Evolutionary conservation across 2,329 filamentous ascomycete genomes (phyloP).

Genomic region (Macrophomina tecta): DNA sequence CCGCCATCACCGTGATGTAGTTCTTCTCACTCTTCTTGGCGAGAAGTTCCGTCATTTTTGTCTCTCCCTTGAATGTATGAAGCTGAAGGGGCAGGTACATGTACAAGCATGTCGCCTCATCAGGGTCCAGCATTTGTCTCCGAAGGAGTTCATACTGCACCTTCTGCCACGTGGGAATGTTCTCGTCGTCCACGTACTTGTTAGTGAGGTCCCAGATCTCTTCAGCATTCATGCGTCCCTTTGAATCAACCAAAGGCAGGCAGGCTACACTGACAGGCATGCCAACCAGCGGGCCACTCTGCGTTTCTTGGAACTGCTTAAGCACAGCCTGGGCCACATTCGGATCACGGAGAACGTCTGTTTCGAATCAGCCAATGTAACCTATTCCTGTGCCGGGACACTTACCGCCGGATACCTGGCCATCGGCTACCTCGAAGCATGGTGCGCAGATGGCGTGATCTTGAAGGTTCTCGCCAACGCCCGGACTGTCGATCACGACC

Average conservation of each 20-base stretch:
- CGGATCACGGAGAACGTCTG: constrained; percentile 35
- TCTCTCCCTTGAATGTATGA: constrained; percentile 27
- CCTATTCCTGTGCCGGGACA: not conserved
- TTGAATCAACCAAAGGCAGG: constrained; percentile 31
- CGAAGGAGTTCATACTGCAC: constrained; percentile 27
- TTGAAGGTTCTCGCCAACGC: constrained; percentile 31
- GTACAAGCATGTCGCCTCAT: constrained; percentile 17
- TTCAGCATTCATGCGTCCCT: no score
- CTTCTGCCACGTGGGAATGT: no score
- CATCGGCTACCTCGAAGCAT: constrained; percentile 28
- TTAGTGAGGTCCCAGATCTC: no score
- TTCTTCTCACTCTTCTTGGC: constrained; percentile 33
- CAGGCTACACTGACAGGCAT: constrained; percentile 37
- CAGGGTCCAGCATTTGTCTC: constrained; percentile 14
- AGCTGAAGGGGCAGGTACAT: constrained; percentile 30
- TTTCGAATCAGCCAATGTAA: not conserved
- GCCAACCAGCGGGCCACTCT: constrained; percentile 35
- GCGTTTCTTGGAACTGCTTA: constrained; percentile 34
- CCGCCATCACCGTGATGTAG: constrained; percentile 37
- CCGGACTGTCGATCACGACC: constrained; percentile 29
- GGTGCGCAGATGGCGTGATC: constrained; percentile 30
- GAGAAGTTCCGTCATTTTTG: constrained; percentile 30
- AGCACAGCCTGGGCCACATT: constrained; percentile 31
- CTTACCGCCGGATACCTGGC: constrained; percentile 34
- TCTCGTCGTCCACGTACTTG: no score